phyloP scores from a whole-genome alignment of 2,329 filamentous ascomycete genomes.

The Thielaviopsis musarum region DNA sequence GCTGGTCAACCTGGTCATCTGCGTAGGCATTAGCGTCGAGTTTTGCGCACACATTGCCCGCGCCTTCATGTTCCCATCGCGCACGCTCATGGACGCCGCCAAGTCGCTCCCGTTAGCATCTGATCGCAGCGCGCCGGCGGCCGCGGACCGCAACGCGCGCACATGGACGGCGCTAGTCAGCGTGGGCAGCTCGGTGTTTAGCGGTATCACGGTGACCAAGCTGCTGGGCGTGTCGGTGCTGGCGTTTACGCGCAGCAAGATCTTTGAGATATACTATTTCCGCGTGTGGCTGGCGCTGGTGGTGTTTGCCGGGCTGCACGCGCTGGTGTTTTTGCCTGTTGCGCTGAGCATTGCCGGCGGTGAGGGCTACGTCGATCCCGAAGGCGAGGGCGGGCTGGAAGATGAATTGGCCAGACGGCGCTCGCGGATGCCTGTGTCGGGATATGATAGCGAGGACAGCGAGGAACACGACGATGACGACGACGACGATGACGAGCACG shows the following conservation, averaged over 20 bases:
- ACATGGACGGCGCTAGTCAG: conserved; percentile 90
- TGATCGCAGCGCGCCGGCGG: conserved; percentile 50
- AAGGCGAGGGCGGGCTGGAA: conserved; percentile 74
- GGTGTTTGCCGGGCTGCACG: conserved; percentile 73
- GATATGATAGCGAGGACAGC: conserved; percentile 48
- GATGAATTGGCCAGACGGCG: conserved; percentile 69
- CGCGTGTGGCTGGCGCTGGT: conserved; percentile 89
- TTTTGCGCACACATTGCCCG: conserved; percentile 95
- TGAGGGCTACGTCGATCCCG: conserved; percentile 72
- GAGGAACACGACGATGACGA: neutral
- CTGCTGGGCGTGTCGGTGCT: conserved; percentile 80
- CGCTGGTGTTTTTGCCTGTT: conserved; percentile 81
- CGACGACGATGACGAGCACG: conserved; percentile 3
- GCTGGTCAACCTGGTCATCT: conserved; percentile 91
- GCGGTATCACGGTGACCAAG: conserved; percentile 91
- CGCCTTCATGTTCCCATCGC: conserved; percentile 86
- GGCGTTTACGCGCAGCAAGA: conserved; percentile 91
- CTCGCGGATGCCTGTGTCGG: conserved; percentile 60
- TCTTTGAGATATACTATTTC: conserved; percentile 99
- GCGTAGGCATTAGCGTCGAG: conserved; percentile 88
- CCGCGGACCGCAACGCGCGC: conserved; percentile 61
- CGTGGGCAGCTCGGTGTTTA: conserved; percentile 87
- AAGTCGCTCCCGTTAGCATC: conserved; percentile 13
- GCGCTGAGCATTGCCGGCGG: conserved; percentile 74
- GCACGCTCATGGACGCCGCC: conserved; percentile 52